Conservation (phyloP, 208 protist genomes). For the Spongospora subterranea region DNA sequence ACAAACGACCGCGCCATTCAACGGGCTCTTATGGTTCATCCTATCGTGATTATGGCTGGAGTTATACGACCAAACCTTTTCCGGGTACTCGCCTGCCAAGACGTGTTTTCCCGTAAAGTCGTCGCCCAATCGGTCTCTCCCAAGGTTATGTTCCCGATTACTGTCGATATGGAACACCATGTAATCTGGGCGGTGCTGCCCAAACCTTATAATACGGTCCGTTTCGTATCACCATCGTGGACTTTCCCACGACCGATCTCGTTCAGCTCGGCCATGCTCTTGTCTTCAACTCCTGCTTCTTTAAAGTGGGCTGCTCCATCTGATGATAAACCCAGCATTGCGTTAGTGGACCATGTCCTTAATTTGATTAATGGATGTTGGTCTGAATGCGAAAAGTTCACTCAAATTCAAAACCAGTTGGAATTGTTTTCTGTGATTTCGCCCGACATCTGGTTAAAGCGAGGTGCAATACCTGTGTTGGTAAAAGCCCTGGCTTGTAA, state of each 20-base stretch:
- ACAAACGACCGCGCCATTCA: constrained; percentile 18
- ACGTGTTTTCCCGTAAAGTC: background rate
- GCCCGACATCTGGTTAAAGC: background rate
- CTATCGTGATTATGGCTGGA: background rate
- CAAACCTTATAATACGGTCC: background rate
- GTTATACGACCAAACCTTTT: background rate
- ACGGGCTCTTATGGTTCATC: background rate
- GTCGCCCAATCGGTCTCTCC: background rate
- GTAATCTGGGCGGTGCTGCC: background rate
- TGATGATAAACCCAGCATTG: no score
- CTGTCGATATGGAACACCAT: constrained; percentile 3
- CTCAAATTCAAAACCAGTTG: no score
- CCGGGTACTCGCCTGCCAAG: background rate
- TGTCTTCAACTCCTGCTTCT: background rate
- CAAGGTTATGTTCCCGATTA: background rate
- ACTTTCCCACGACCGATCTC: background rate
- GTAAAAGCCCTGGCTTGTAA: background rate
- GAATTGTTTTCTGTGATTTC: background rate
- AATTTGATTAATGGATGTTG: background rate
- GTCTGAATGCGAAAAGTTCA: no score
- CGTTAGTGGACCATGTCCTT: background rate
- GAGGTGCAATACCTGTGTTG: background rate
- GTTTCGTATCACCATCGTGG: background rate
- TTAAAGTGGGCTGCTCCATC: no score
- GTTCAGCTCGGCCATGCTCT: background rate